A percentile compares a stretch with the other conserved stretches of the same genome.
Evolutionary conservation across 2,329 filamentous ascomycete species (phyloP).

Genomic region (Cordyceps fumosorosea): DNA sequence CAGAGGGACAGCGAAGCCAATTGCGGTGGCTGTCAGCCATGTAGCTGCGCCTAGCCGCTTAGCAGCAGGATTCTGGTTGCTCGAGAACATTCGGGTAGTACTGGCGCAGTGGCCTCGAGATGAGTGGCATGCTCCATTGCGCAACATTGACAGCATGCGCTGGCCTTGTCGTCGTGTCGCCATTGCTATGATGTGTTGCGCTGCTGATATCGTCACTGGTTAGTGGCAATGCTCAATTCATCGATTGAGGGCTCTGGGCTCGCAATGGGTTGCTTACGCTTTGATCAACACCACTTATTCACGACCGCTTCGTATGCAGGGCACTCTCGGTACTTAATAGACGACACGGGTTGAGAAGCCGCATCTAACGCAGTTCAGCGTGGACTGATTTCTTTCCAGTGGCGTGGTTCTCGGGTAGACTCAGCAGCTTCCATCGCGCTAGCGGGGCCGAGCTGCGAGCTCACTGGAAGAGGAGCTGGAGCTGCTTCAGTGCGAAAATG

Average conservation of each 20-base stretch:
- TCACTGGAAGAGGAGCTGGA: not conserved
- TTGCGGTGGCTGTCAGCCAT: slow-evolving; percentile 33
- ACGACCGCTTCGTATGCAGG: not conserved
- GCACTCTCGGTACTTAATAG: not conserved
- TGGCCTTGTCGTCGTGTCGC: slow-evolving; percentile 25
- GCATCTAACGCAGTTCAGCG: not conserved
- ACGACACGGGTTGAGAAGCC: not conserved
- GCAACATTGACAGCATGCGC: slow-evolving; percentile 25
- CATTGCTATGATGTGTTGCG: slow-evolving; percentile 18
- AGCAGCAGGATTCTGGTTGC: slow-evolving; percentile 19
- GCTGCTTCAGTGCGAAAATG: too few species aligned
- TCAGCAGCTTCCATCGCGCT: slow-evolving; percentile 7
- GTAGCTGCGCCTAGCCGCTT: slow-evolving; percentile 17
- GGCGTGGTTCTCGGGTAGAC: slow-evolving; percentile 7
- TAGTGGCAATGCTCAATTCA: not conserved
- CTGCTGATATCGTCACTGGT: not conserved
- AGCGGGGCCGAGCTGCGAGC: not conserved
- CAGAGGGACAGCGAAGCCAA: slow-evolving; percentile 46
- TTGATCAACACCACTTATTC: not conserved
- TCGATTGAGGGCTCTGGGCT: not conserved
- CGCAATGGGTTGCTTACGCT: not conserved
- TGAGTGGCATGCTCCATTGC: slow-evolving; percentile 20
- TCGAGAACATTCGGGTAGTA: slow-evolving; percentile 22
- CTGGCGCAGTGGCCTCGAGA: slow-evolving; percentile 21
- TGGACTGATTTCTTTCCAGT: slow-evolving; percentile 11